Evolutionary conservation across 768 basidiomycete species (phyloP).

Genomic region (Boletus barrowsii): DNA sequence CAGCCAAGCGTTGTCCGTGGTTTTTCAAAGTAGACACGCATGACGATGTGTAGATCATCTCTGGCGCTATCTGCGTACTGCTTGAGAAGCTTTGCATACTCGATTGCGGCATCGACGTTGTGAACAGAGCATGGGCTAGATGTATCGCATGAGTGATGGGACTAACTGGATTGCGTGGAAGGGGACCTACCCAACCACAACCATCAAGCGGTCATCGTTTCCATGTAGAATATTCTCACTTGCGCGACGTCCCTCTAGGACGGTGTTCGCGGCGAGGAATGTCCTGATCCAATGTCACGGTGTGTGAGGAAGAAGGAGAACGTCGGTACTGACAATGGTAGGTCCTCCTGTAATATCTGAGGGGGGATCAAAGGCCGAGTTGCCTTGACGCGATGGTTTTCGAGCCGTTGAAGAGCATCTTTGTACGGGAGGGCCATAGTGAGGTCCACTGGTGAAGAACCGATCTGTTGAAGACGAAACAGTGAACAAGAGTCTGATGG

Average conservation of each 20-base stretch:
- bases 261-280: slow-evolving; percentile 79
- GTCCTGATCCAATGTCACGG: slow-evolving; percentile 44
- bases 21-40: slow-evolving; percentile 99
- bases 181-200: slow-evolving; percentile 75
- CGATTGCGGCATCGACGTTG: slow-evolving; percentile 78
- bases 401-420: slow-evolving; percentile 76
- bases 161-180: not conserved
- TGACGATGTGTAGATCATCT: slow-evolving; percentile 89
- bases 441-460: slow-evolving; percentile 36
- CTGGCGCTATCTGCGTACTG: slow-evolving; percentile 76
- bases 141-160: slow-evolving; percentile 2
- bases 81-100: slow-evolving; percentile 79
- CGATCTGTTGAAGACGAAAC: slow-evolving; percentile 19
- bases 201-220: slow-evolving; percentile 88
- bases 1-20: slow-evolving; percentile 95
- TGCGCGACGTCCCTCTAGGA: slow-evolving; percentile 77
- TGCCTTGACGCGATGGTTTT: slow-evolving; percentile 83
- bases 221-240: slow-evolving; percentile 70
- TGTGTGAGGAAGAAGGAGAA: not conserved
- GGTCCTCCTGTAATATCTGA: slow-evolving; percentile 91
- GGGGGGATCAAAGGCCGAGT: slow-evolving; percentile 91
- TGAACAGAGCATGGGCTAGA: slow-evolving; percentile 91
- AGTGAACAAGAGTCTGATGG: not conserved
- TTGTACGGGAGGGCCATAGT: slow-evolving; percentile 73
- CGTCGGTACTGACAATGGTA: slow-evolving; percentile 61